These are phyloP conservation scores for Syzygium oleosum DNA, from an alignment of 345 rosid species.

Conservation along the genomic window DNA sequence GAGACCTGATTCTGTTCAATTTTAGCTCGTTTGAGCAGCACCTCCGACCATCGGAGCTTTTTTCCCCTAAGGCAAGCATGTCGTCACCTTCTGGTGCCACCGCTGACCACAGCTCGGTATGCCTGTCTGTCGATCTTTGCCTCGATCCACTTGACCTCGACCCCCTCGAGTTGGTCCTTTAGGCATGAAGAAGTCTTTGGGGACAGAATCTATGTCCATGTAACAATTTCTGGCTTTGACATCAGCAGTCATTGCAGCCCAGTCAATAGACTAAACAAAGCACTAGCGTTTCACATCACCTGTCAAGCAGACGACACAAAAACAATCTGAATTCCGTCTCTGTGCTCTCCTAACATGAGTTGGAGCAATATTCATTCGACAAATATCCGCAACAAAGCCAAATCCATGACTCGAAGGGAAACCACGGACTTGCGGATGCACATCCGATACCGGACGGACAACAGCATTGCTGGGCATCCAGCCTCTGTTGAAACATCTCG, in stretches of 20 bases:
- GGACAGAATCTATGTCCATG: conserved; percentile 81
- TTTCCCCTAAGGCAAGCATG: neutral
- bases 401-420: conserved; percentile 91
- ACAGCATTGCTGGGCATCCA: conserved; percentile 92
- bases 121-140: conserved; percentile 48
- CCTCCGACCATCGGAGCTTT: neutral
- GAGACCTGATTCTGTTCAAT: neutral
- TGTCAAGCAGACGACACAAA: conserved; percentile 18
- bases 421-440: conserved; percentile 48
- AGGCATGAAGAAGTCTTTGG: conserved; percentile 49
- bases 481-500: conserved; percentile 85
- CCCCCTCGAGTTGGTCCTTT: conserved; percentile 52
- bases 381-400: conserved; percentile 91
- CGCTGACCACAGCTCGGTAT: conserved; percentile 52
- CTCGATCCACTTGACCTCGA: conserved; percentile 58
- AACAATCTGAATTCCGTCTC: neutral
- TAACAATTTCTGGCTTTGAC: conserved; percentile 83
- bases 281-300: conserved; percentile 95
- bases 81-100: conserved; percentile 68
- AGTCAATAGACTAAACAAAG: conserved; percentile 73
- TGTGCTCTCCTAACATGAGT: conserved; percentile 86
- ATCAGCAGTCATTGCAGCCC: conserved; percentile 83
- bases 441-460: conserved; percentile 89
- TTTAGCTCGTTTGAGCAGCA: neutral
- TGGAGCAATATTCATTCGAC: conserved; percentile 96